Conservation (phyloP, 768 basidiomycete genomes). For the Boletales sp. region DNA sequence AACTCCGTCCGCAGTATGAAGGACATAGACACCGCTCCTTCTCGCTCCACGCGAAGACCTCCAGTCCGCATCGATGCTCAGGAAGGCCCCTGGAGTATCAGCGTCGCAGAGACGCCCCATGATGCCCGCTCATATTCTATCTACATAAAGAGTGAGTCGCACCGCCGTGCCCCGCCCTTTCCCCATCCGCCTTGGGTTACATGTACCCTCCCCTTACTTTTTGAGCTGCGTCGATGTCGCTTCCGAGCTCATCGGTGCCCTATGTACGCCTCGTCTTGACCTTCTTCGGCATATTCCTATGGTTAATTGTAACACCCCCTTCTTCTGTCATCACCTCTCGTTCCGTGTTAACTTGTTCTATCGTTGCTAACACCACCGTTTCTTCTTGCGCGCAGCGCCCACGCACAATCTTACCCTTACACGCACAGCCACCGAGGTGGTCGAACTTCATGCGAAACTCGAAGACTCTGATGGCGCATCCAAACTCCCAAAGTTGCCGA, state of each 20-base stretch:
- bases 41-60: constrained; percentile 41
- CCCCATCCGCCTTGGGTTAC: constrained; percentile 14
- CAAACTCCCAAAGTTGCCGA: constrained; percentile 59
- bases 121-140: constrained; percentile 67
- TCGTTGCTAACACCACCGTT: constrained; percentile 29
- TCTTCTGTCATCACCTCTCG: constrained; percentile 12
- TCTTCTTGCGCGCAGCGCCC: constrained; percentile 51
- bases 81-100: constrained; percentile 85
- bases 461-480: constrained; percentile 56
- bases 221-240: constrained; percentile 19
- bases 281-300: constrained; percentile 13
- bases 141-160: constrained; percentile 82
- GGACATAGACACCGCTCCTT: constrained; percentile 40
- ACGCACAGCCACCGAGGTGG: constrained; percentile 69
- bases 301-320: constrained; percentile 9
- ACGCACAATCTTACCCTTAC: constrained; percentile 88
- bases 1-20: constrained; percentile 40
- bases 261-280: constrained; percentile 13
- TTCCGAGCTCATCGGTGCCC: constrained; percentile 27
- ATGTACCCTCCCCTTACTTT: constrained; percentile 16
- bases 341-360: constrained; percentile 15
- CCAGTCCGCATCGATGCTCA: constrained; percentile 66
- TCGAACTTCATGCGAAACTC: constrained; percentile 81
- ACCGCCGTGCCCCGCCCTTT: constrained; percentile 22
- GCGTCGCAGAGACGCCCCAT: constrained; percentile 82